These are phyloP conservation scores for Hysterium pulicare DNA, from an alignment of 2,329 filamentous ascomycete species.

Conservation along the genomic window DNA sequence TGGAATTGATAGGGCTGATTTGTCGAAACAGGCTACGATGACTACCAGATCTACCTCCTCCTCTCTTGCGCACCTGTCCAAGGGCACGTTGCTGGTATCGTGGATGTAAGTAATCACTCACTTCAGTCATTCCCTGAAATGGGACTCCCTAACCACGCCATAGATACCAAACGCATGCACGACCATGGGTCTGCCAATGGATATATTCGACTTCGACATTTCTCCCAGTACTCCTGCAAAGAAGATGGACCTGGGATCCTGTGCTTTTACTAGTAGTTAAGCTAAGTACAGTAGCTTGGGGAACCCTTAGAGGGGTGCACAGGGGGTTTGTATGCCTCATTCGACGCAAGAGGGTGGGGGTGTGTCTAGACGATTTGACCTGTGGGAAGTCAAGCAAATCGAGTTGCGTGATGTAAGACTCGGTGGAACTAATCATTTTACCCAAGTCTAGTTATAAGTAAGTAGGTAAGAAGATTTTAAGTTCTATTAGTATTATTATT, in stretches of 20 bases:
- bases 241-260: slow-evolving; percentile 66
- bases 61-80: slow-evolving; percentile 83
- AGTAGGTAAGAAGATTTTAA: too few species aligned
- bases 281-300: too few species aligned
- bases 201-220: slow-evolving; percentile 95
- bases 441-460: too few species aligned
- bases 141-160: neutral
- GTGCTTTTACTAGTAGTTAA: slow-evolving; percentile 57
- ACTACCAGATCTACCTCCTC: slow-evolving; percentile 82
- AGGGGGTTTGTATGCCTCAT: too few species aligned
- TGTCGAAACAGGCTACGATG: slow-evolving; percentile 50
- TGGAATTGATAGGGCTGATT: neutral
- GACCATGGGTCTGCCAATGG: slow-evolving; percentile 82
- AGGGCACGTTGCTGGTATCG: slow-evolving; percentile 83
- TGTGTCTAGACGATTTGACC: too few species aligned
- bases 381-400: too few species aligned
- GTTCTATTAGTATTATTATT: too few species aligned
- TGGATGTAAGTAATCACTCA: slow-evolving; percentile 55
- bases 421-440: too few species aligned
- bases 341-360: too few species aligned
- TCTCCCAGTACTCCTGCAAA: slow-evolving; percentile 60
- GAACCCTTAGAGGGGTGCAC: too few species aligned
- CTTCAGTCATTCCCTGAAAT: neutral
- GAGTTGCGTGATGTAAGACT: too few species aligned
- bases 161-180: slow-evolving; percentile 84